Conservation (phyloP, 108 stramenopile species). For the Cyclotella kingstonii region DNA sequence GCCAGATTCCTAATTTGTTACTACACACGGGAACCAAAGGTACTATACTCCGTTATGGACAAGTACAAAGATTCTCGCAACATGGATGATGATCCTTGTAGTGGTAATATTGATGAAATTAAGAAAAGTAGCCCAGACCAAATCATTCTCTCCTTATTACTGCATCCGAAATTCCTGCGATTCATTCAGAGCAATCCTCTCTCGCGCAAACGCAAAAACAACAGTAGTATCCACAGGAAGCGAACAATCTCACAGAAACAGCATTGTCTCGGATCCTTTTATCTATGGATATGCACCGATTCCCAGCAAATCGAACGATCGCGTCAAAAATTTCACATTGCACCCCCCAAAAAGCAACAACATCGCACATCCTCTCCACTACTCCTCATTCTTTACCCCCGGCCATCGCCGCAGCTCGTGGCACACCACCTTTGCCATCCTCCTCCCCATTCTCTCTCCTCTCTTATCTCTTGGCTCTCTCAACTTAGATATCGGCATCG, state of each 20-base stretch:
- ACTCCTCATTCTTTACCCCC: no score
- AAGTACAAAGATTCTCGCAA: no score
- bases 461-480: conserved; percentile 65
- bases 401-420: conserved; percentile 39
- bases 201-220: no score
- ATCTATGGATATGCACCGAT: no score
- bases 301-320: no score
- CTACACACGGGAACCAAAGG: conserved; percentile 43
- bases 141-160: conserved; percentile 53
- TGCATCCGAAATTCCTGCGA: conserved; percentile 50
- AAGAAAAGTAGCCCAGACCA: no score
- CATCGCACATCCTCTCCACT: no score
- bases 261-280: no score
- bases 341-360: conserved; percentile 24
- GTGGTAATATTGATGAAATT: no score
- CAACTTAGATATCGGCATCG: conserved; percentile 65
- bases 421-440: conserved; percentile 84
- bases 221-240: conserved; percentile 49
- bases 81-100: no score
- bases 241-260: conserved; percentile 36
- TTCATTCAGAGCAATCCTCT: conserved; percentile 49
- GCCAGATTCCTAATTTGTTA: conserved; percentile 72
- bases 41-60: conserved; percentile 3
- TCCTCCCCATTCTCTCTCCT: conserved; percentile 48
- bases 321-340: no score